Evolutionary conservation across 495 filamentous ascomycete species (phyloP), one percentile per base, ranked within the genome.

Genomic region (Xylaria cubensis): DNA sequence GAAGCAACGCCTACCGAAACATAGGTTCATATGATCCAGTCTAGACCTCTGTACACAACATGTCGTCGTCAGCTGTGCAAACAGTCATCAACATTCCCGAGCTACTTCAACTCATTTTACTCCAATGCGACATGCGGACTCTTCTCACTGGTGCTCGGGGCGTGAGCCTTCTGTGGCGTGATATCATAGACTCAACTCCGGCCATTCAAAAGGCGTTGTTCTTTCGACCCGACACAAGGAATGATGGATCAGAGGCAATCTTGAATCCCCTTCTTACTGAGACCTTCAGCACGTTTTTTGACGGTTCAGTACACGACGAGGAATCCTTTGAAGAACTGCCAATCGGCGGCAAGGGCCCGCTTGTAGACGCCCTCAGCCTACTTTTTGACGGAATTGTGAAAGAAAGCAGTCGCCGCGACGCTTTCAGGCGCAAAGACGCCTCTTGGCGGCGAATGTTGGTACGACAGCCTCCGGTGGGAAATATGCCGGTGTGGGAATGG

Each of bases 191-290:
- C 53, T 58, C 26, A 4, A 15, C 26, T 17, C 53, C 12, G 53
- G 29, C 53, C 53, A 58, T 58, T 19, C 53, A 58, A 58, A 26
- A 58, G 53, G 24, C 53, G 53, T 26, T 58, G 5, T 58, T 58
- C 53, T 58, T 58, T 19, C 53, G 26, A 13, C 53, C 53, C 10
- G 15, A 29, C 13, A 29, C 26, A 29, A 29, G 26, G 26, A 29
- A 29, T 29, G 4, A 34, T 1, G 12, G 12, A 19, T 9, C 24
- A 19, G 15, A 34, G 24, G 26, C 55, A 34, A 21, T 17, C 12
- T 34, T 58, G 55, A 58, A 58, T 15, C 55, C 55, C 26, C 3
- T 58, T 34, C 55, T 58, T 32, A 26, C 34, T 4, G 12, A 58
- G 8, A 34, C 17, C 26, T 58, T 58, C 17, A 19, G 55, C 26